phyloP scores from a whole-genome alignment of 768 basidiomycete genomes.

The Exsudoporus frostii region DNA sequence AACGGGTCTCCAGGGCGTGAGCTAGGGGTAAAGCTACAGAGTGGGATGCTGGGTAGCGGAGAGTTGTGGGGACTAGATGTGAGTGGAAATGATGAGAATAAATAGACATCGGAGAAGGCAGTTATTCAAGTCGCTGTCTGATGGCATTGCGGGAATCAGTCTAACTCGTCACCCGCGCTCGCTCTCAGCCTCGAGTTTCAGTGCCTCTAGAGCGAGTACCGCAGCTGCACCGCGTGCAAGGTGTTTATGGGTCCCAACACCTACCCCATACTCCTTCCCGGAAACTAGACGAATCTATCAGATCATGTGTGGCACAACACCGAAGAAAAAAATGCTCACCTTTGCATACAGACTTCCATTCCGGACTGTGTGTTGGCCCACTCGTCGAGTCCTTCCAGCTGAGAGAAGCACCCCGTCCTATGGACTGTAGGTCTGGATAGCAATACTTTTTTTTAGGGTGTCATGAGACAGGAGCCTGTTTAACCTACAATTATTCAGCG shows the following conservation, averaged over 20 bases:
- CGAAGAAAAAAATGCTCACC: slow-evolving; percentile 35
- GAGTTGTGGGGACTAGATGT: background rate
- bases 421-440: slow-evolving; percentile 52
- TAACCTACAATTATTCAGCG: slow-evolving; percentile 42
- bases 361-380: slow-evolving; percentile 44
- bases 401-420: slow-evolving; percentile 39
- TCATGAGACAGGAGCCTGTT: background rate
- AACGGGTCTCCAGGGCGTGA: slow-evolving; percentile 5
- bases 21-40: slow-evolving; percentile 8
- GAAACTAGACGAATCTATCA: slow-evolving; percentile 41
- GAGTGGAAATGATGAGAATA: slow-evolving; percentile 1
- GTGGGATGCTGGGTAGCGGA: background rate
- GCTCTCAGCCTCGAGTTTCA: slow-evolving; percentile 28
- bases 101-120: background rate
- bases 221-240: slow-evolving; percentile 45
- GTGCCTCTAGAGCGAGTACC: slow-evolving; percentile 31
- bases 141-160: background rate
- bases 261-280: slow-evolving; percentile 46
- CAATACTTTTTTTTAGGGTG: background rate
- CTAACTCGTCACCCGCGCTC: slow-evolving; percentile 12
- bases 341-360: slow-evolving; percentile 61
- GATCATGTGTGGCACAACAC: slow-evolving; percentile 1
- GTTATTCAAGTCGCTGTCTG: background rate
- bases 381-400: slow-evolving; percentile 51
- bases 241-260: slow-evolving; percentile 50